These are phyloP conservation scores for Aspergillus ochraceoroseus DNA, from an alignment of 2,329 filamentous ascomycete genomes.

Conservation along the genomic window DNA sequence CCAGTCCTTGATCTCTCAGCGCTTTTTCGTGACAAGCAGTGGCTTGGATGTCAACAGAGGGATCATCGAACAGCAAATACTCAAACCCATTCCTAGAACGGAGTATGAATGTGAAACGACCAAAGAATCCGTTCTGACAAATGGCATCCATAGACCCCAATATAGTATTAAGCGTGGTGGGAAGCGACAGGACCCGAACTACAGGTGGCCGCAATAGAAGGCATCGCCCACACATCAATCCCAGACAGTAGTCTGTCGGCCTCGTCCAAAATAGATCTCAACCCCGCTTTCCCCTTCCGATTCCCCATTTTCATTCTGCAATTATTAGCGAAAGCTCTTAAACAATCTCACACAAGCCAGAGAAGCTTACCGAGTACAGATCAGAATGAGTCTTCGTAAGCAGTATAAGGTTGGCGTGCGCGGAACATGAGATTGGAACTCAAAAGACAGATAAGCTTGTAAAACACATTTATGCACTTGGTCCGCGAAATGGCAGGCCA, in stretches of 20 bases:
- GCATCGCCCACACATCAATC: conserved; percentile 7
- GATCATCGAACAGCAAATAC: conserved; percentile 1
- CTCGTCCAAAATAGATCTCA: conserved; percentile 8
- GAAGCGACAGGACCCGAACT: conserved; percentile 4
- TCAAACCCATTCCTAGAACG: not conserved
- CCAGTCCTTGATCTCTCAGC: too few relatives aligned
- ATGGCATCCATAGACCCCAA: conserved; percentile 7
- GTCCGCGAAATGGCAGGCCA: conserved; percentile 6
- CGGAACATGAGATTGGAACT: conserved; percentile 9
- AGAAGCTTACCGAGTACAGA: conserved; percentile 1
- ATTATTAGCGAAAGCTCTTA: conserved; percentile 5
- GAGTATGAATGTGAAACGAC: conserved; percentile 6
- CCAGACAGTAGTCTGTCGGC: conserved; percentile 1
- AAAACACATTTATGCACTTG: conserved; percentile 7
- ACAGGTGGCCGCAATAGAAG: not conserved
- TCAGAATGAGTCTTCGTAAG: conserved; percentile 8
- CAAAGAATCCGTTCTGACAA: conserved; percentile 9
- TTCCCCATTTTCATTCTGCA: too few relatives aligned
- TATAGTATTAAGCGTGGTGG: conserved; percentile 11
- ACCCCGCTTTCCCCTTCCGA: too few relatives aligned
- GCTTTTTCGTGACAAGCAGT: too few relatives aligned
- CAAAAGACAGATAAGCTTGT: conserved; percentile 14
- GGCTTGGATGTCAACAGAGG: not conserved
- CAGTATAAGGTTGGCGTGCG: conserved; percentile 8
- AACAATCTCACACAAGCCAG: too few relatives aligned